phyloP scores from a whole-genome alignment of 2,329 filamentous ascomycete species.

The Chaetomium olivaceum region DNA sequence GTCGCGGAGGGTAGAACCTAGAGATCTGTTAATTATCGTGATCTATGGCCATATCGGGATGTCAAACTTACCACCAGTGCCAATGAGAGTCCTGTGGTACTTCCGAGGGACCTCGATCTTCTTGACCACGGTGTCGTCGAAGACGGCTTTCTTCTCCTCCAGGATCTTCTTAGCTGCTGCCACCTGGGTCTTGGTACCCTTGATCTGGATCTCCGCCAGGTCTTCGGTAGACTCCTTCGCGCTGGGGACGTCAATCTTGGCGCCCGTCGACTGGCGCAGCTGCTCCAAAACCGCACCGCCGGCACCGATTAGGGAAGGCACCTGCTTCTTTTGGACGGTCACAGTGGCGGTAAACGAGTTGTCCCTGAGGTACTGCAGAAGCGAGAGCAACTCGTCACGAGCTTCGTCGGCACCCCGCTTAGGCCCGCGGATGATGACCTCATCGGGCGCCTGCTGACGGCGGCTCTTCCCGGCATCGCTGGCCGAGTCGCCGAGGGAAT shows the following conservation, averaged over 20 bases:
- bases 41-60: neutral
- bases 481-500: constrained; percentile 65
- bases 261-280: constrained; percentile 78
- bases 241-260: constrained; percentile 88
- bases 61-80: constrained; percentile 70
- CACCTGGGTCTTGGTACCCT: constrained; percentile 89
- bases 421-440: constrained; percentile 87
- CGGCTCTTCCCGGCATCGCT: constrained; percentile 67
- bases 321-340: constrained; percentile 83
- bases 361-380: constrained; percentile 87
- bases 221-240: constrained; percentile 69
- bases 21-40: constrained; percentile 41
- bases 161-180: constrained; percentile 88
- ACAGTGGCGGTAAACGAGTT: constrained; percentile 79
- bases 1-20: constrained; percentile 79
- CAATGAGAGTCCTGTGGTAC: constrained; percentile 87
- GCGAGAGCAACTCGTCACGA: constrained; percentile 83
- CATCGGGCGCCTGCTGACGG: constrained; percentile 76
- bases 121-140: constrained; percentile 84
- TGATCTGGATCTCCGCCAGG: constrained; percentile 83
- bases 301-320: constrained; percentile 91
- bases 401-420: constrained; percentile 91
- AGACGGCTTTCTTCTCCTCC: constrained; percentile 80
- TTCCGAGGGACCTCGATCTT: constrained; percentile 92
- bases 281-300: constrained; percentile 90